These are phyloP conservation scores for Kodamaea fungicola DNA, from an alignment of 1,139 yeast species.

Conservation along the genomic window DNA sequence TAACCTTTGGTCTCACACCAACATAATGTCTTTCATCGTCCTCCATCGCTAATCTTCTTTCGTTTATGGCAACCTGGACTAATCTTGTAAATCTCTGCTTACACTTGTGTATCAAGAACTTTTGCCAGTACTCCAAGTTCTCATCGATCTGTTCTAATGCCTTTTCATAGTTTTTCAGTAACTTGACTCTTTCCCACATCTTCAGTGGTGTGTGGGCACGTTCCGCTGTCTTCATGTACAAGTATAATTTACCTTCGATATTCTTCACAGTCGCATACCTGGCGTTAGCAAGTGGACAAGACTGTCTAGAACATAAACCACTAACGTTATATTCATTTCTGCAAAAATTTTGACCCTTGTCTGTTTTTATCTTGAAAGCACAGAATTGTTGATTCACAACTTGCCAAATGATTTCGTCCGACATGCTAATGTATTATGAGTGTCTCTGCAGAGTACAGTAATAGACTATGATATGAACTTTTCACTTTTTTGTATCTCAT, in stretches of 20 bases:
- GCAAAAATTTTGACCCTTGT: conserved; percentile 78
- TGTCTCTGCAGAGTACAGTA: neutral
- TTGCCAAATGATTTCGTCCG: conserved; percentile 80
- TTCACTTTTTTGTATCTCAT: conserved; percentile 5
- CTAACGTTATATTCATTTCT: conserved; percentile 85
- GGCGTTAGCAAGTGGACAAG: conserved; percentile 95
- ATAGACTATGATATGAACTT: conserved; percentile 1
- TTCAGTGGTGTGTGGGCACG: conserved; percentile 93
- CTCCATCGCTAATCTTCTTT: conserved; percentile 84
- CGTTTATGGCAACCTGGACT: conserved; percentile 95
- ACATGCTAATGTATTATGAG: conserved; percentile 22
- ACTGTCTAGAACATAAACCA: conserved; percentile 87
- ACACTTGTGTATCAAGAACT: conserved; percentile 85
- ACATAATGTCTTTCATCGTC: conserved; percentile 93
- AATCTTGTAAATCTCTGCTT: conserved; percentile 92
- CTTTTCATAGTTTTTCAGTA: conserved; percentile 81
- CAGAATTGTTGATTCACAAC: conserved; percentile 87
- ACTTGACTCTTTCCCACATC: conserved; percentile 89
- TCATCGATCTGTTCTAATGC: conserved; percentile 88
- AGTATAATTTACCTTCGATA: conserved; percentile 80
- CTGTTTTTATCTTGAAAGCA: conserved; percentile 79
- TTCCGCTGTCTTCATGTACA: conserved; percentile 96
- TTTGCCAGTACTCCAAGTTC: conserved; percentile 88
- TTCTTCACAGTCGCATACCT: conserved; percentile 92
- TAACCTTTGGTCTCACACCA: conserved; percentile 89